A percentile compares a stretch with the other conserved stretches of the same genome.
Conservation (phyloP, 2,329 filamentous ascomycete species). For the Trichoderma koningii region DNA sequence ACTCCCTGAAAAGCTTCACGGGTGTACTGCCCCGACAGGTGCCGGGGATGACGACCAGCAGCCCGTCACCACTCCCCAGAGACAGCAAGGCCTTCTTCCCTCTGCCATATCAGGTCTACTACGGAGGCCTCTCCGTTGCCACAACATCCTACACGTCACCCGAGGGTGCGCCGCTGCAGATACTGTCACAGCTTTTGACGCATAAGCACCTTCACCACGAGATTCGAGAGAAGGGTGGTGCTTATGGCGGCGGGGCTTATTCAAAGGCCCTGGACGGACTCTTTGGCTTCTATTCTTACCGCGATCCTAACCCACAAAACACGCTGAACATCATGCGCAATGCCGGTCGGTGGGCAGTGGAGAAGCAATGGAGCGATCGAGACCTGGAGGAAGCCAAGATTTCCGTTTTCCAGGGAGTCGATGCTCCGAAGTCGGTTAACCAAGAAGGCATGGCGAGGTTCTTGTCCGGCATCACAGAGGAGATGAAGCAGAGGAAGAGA, state of each 20-base stretch:
- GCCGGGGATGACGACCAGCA: slow-evolving; percentile 45
- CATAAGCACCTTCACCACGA: slow-evolving; percentile 97
- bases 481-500: slow-evolving; percentile 84
- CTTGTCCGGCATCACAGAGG: slow-evolving; percentile 78
- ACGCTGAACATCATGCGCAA: slow-evolving; percentile 81
- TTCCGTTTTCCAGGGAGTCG: slow-evolving; percentile 86
- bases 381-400: slow-evolving; percentile 97
- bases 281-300: slow-evolving; percentile 95
- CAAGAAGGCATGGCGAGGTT: slow-evolving; percentile 86
- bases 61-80: slow-evolving; percentile 44
- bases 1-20: slow-evolving; percentile 71
- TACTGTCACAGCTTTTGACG: slow-evolving; percentile 87
- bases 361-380: slow-evolving; percentile 76
- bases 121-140: slow-evolving; percentile 78
- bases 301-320: slow-evolving; percentile 91
- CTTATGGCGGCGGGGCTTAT: slow-evolving; percentile 90
- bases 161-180: slow-evolving; percentile 77
- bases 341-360: slow-evolving; percentile 79
- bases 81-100: slow-evolving; percentile 84
- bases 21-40: slow-evolving; percentile 33
- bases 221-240: slow-evolving; percentile 95
- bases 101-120: slow-evolving; percentile 95
- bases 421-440: slow-evolving; percentile 85
- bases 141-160: slow-evolving; percentile 80
- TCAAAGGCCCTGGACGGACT: slow-evolving; percentile 76